Evolutionary conservation across 495 filamentous ascomycete species (phyloP).

Genomic region (Aspergillus olivimuriae): DNA sequence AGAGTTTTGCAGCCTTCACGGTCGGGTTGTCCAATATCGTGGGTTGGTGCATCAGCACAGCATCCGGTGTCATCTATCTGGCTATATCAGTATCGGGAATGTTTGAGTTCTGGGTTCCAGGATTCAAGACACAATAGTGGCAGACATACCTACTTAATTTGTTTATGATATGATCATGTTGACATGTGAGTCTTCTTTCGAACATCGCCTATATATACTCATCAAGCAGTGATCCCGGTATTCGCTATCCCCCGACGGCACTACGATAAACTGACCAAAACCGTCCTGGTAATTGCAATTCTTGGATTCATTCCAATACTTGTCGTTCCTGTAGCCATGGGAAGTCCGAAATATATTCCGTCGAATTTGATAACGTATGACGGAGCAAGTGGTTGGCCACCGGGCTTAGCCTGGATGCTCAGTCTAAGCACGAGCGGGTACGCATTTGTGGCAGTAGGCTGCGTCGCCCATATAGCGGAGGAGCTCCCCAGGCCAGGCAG

Average conservation of each 20-base stretch:
- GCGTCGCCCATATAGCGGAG: slow-evolving; percentile 24
- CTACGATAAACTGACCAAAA: slow-evolving; percentile 14
- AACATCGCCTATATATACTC: not conserved
- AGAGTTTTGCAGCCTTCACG: slow-evolving; percentile 22
- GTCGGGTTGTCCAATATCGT: slow-evolving; percentile 24
- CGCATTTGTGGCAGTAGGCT: slow-evolving; percentile 12
- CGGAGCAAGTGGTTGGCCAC: slow-evolving; percentile 18
- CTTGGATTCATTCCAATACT: slow-evolving; percentile 10
- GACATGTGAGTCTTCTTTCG: slow-evolving; percentile 3
- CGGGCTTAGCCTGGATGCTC: slow-evolving; percentile 16
- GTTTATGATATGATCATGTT: slow-evolving; percentile 9
- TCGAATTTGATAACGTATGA: slow-evolving; percentile 11
- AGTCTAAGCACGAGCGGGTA: slow-evolving; percentile 20
- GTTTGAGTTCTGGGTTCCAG: slow-evolving; percentile 16
- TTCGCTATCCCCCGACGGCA: slow-evolving; percentile 9
- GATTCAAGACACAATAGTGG: slow-evolving; percentile 19
- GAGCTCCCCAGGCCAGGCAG: slow-evolving; percentile 22
- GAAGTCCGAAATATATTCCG: slow-evolving; percentile 10
- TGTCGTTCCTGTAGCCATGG: slow-evolving; percentile 14
- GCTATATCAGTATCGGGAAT: slow-evolving; percentile 18
- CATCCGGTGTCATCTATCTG: slow-evolving; percentile 12
- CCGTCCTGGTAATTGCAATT: slow-evolving; percentile 16
- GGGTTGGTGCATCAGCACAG: slow-evolving; percentile 22
- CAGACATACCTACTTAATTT: slow-evolving; percentile 23
- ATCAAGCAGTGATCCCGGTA: slow-evolving; percentile 11